phyloP scores from a whole-genome alignment of 352 stramenopile species.

The Phytopythium oedochilum region DNA sequence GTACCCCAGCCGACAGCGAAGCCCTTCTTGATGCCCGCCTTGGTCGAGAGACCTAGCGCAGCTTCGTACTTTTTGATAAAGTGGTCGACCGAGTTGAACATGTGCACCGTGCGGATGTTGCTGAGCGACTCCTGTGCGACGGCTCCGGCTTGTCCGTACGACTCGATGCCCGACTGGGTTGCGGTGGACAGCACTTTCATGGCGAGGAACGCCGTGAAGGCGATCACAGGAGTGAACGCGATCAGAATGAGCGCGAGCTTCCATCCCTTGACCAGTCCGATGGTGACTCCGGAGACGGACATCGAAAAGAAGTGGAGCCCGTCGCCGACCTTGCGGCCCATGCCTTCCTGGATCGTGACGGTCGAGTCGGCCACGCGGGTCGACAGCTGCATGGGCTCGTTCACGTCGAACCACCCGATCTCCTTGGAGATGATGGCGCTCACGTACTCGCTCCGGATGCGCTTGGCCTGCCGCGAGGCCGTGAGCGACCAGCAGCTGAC shows the following conservation, averaged over 20 bases:
- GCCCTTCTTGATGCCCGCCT: constrained; percentile 33
- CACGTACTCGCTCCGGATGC: constrained; percentile 50
- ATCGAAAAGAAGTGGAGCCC: constrained; percentile 32
- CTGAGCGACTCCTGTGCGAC: constrained; percentile 50
- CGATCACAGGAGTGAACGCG: constrained; percentile 38
- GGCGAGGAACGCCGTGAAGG: constrained; percentile 18
- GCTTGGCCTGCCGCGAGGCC: constrained; percentile 53
- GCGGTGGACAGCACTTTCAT: constrained; percentile 26
- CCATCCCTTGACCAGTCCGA: constrained; percentile 52
- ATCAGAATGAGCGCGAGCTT: constrained; percentile 50
- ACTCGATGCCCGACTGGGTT: constrained; percentile 28
- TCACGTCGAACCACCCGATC: constrained; percentile 69
- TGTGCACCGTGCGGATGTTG: constrained; percentile 61
- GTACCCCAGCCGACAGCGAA: constrained; percentile 33
- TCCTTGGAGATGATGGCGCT: constrained; percentile 53
- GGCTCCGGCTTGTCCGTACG: constrained; percentile 42
- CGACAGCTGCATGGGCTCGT: constrained; percentile 51
- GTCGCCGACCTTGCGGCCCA: constrained; percentile 44
- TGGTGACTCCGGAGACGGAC: constrained; percentile 32
- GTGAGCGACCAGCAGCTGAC: constrained; percentile 61
- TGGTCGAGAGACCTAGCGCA: constrained; percentile 20
- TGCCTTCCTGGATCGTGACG: constrained; percentile 44
- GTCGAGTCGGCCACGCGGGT: constrained; percentile 46
- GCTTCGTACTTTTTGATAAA: constrained; percentile 40
- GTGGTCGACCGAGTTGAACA: constrained; percentile 38